Evolutionary conservation across 1,139 yeast genomes (phyloP), one percentile per base, ranked within the genome.

Genomic region (Geotrichum carabidarum): DNA sequence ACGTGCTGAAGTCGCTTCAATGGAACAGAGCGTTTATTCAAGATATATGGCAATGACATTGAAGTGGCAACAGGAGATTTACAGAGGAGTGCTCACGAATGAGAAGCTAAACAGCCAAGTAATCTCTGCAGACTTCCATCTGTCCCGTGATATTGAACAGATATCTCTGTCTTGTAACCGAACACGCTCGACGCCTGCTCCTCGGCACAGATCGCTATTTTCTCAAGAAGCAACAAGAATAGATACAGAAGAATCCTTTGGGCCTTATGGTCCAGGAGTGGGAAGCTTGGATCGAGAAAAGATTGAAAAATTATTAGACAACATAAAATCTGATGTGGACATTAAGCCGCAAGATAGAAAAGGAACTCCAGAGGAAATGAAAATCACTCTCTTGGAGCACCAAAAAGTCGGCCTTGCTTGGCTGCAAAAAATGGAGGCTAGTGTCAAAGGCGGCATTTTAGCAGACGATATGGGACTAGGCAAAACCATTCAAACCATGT

Each of bases 401-500:
- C 99, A 93, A 71, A 77, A 89, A 54, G 75, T 84, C 58, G 98
- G 98, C 0, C 75, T 93, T 32, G 78, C 84, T 2, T 93, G 98
- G 98, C 72, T 93, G 61, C 64, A 79, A 47, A 76, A 84, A 40
- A 82, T 80, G 76, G 96, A 89, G 63, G 71, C 67, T 43, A 51
- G 50, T 12, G 75, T 74, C 51, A 78, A 77, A 58, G 97, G 97
- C 31, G 96, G 96, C 1, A 78, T 90, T 34, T 71, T 90, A 42
- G 96, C 96, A 0, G 97, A 90, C 71, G 96, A 87, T 72, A 90
- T 90, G 97, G 97, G 96, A 35, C 73, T 90, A 35, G 97, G 96
- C 58, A 91, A 90, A 68, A 90, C 97, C 0, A 82, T 90, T 44
- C 97, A 90, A 70, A 80, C 89, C 1, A 74, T 88, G 47, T 81